Base-by-base conservation (phyloP, 176 grass and related monocot species). In the Carex parvula region DNA sequence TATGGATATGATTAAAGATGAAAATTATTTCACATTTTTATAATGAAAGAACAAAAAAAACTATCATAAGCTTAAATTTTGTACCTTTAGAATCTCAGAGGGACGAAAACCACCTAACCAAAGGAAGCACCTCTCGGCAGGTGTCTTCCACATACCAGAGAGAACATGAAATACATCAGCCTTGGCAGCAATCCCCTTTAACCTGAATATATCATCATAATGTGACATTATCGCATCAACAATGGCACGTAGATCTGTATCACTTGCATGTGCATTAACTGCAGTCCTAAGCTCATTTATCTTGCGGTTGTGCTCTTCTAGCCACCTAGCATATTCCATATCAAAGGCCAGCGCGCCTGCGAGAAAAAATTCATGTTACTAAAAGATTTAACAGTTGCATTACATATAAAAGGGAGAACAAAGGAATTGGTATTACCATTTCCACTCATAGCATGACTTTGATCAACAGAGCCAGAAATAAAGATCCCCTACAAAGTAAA, bases 111-210 rank as follows among this genome's bases (percentile, higher is more conserved):
- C 96, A 52, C 96, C 96, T 32, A 99, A 81, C 96, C 96, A 99
- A 68, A 99, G 86, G 89, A 99, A 99, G 80, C 96, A 95, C 66
- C 96, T 93, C 85, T 99, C 96, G 8, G 96, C 91, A 59, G 93
- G 96, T 83, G 96, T 94, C 85, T 99, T 99, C 96, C 96, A 99
- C 96, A 99, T 99, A 70, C 96, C 96, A 15, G 96, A 99, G 83
- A 99, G 87, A 33, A 99, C 91, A 83, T 99, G 93, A 85, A 99
- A 95, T 63, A 99, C 96, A 81, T 99, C 96, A 79, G 86, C 78
- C 64, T 95, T 99, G 72, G 96, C 93, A 35, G 93, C 96, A 65
- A 91, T 81, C 57, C 93, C 91, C 85, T 99, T 99, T 14, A 94
- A 83, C 88, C 82, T 95, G 82, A 91, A 99, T 72, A 99, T 92